Base-by-base conservation (phyloP, 2,329 filamentous ascomycete species). In the Aspergillus melleus region DNA sequence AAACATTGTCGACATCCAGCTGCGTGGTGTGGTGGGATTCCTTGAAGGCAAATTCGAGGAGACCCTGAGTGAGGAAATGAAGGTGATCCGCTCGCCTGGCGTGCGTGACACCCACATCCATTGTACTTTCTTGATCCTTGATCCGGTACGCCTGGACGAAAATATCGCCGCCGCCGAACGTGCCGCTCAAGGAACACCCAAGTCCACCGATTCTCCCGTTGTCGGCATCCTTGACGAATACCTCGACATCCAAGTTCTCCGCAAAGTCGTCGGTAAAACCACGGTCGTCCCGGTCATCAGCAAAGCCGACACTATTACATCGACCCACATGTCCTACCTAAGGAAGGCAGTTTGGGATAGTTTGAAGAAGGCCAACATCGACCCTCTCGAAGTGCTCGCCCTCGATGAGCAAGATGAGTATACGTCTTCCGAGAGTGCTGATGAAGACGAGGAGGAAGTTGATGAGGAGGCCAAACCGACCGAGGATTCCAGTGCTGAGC, bases 31-130 rank as follows among this genome's bases (percentile, higher is more conserved):
- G 82, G 89, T 90, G 36, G 85, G 89, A 9, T 99, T 99, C 79
- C 82, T 99, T 61, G 95, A 99, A 81, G 94, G 90, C 81, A 98
- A 98, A 77, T 99, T 99, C 68, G 94, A 99, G 75, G 95, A 99
- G 72, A 98, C 95, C 0, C 96, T 99, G 74, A 87, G 87, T 52
- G 95, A 99, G 78, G 95, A 99, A 81, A 96, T 96, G 85, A 98
- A 97, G 81, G 93, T 99, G 51, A 84, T 97, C 63, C 90, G 95
- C 70, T 92, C 93, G 55, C 94, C 95, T 26, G 94, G 93, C 58
- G 90, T 91, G 65, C 91, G 92, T 74, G 95, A 99, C 80, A 97
- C 94, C 54, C 95, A 99, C 76, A 96, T 99, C 66, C 95, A 99
- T 74, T 96, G 92, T 66, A 92, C 92, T 57, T 96, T 99, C 78